A percentile compares a stretch with the other conserved stretches of the same genome.
Conservation (phyloP, 108 stramenopile species). For the Nitzschia putrida region DNA sequence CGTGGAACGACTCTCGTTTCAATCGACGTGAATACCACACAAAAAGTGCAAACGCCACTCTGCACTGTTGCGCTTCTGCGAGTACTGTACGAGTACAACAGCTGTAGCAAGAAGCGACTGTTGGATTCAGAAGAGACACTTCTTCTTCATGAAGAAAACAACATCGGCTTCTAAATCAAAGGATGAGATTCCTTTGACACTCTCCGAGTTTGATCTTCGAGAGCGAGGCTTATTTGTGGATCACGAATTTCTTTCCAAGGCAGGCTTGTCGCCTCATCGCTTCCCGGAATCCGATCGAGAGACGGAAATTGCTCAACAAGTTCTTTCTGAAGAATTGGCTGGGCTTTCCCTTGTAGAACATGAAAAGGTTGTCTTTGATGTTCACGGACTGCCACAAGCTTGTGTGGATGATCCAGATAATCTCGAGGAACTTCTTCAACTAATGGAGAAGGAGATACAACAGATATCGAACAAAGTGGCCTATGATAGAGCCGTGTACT, state of each 20-base stretch:
- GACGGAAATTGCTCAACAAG: neutral
- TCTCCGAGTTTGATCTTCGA: too few relatives aligned
- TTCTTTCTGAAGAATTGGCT: slow-evolving; percentile 5
- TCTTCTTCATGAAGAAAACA: too few relatives aligned
- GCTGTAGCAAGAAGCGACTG: too few relatives aligned
- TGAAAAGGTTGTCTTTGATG: slow-evolving; percentile 11
- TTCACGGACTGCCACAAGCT: slow-evolving; percentile 14
- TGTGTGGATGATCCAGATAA: neutral
- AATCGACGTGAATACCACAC: too few relatives aligned
- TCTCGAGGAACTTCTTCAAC: neutral
- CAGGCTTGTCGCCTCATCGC: neutral
- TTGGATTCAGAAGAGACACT: too few relatives aligned
- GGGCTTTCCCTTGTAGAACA: neutral
- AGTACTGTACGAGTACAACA: too few relatives aligned
- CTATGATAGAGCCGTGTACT: slow-evolving; percentile 7
- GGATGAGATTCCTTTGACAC: too few relatives aligned
- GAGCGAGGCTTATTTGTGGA: too few relatives aligned
- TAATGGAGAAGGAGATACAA: slow-evolving; percentile 1
- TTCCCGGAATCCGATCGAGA: neutral
- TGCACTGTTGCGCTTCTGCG: too few relatives aligned
- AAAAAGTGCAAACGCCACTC: too few relatives aligned
- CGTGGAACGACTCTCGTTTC: too few relatives aligned
- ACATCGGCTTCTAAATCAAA: too few relatives aligned
- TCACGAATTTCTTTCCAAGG: neutral
- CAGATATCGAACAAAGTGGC: neutral